Evolutionary conservation across 1,284 basidiomycete species (phyloP).

Genomic region (Papiliotrema terrestris): DNA sequence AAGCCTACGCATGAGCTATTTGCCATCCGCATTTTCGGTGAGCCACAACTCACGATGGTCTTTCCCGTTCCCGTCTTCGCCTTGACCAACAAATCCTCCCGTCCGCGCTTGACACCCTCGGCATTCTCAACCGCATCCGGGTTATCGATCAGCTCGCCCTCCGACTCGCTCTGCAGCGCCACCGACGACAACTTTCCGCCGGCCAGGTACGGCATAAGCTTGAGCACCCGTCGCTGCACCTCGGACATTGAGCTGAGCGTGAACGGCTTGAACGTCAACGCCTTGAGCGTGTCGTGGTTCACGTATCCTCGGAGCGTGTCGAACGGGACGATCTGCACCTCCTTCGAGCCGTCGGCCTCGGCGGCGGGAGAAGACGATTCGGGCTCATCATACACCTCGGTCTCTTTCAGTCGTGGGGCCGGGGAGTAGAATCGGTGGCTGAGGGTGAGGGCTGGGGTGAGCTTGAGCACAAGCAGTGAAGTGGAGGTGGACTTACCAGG

Average conservation of each 20-base stretch:
- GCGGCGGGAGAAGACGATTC: not conserved
- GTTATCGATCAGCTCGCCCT: conserved; percentile 18
- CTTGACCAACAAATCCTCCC: conserved; percentile 44
- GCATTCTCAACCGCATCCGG: conserved; percentile 1
- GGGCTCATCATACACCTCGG: not conserved
- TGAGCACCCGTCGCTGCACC: conserved; percentile 77
- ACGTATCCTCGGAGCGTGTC: conserved; percentile 51
- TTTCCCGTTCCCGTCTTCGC: conserved; percentile 95
- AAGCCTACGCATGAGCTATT: conserved; percentile 53
- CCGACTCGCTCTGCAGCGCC: conserved; percentile 16
- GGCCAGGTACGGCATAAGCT: conserved; percentile 54
- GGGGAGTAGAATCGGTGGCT: conserved; percentile 1
- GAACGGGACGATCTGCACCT: conserved; percentile 47
- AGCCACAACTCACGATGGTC: conserved; percentile 56
- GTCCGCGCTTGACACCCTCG: conserved; percentile 14
- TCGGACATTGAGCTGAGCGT: conserved; percentile 70
- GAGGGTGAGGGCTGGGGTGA: not conserved
- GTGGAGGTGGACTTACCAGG: not conserved
- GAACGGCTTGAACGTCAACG: conserved; percentile 68
- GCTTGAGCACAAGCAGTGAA: not conserved
- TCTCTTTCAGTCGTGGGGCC: not conserved
- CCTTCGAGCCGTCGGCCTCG: not conserved
- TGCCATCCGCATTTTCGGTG: not conserved
- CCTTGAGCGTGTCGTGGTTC: conserved; percentile 56
- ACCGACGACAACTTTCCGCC: conserved; percentile 21